phyloP scores from a whole-genome alignment of 176 grass and related monocot species.

The Areca catechu region DNA sequence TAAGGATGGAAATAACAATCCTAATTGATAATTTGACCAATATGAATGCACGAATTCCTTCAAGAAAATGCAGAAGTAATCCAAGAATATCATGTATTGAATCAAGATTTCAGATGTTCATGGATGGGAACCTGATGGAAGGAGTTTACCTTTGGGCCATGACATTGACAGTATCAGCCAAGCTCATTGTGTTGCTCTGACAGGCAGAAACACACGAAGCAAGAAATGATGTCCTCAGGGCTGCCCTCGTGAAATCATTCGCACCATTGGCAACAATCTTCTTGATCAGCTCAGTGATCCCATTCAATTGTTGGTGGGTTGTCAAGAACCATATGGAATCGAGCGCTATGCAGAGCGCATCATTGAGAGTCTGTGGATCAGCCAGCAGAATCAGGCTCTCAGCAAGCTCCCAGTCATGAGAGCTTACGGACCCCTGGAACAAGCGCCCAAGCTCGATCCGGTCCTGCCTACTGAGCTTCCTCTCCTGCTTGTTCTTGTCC shows the following conservation, averaged over 20 bases:
- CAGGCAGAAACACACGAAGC: constrained; percentile 93
- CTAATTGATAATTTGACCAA: neutral
- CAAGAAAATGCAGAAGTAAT: neutral
- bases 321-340: constrained; percentile 95
- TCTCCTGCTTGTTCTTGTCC: constrained; percentile 50
- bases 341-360: constrained; percentile 66
- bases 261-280: constrained; percentile 66
- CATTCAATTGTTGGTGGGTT: constrained; percentile 49
- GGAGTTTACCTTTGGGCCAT: constrained; percentile 88
- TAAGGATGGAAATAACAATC: too few relatives aligned
- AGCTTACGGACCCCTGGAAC: constrained; percentile 71
- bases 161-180: constrained; percentile 66
- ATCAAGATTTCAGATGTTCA: neutral
- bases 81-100: neutral
- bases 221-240: constrained; percentile 74
- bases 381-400: constrained; percentile 47
- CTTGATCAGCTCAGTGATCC: constrained; percentile 57
- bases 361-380: constrained; percentile 71
- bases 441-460: constrained; percentile 53
- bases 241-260: constrained; percentile 79
- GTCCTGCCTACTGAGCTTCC: constrained; percentile 66
- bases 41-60: neutral
- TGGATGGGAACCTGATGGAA: neutral
- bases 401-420: constrained; percentile 49
- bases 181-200: constrained; percentile 52